Evolutionary conservation across 768 basidiomycete genomes (phyloP), one percentile per base, ranked within the genome.

Genomic region (Sporobolomyces roseus): DNA sequence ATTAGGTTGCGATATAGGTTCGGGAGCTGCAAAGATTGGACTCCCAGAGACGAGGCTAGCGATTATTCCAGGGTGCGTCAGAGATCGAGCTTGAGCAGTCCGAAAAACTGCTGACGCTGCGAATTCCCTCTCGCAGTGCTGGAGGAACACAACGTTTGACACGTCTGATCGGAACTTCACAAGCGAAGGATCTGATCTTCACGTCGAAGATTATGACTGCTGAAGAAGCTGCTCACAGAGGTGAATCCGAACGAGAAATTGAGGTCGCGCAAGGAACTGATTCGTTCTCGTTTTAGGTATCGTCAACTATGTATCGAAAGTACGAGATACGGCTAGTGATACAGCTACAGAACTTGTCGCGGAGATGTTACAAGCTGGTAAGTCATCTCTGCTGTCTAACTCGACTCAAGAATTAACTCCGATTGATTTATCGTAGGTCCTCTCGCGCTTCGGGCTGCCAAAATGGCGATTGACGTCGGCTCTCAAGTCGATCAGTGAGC

Each of bases 121-220:
- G 38, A 10, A 6, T 41, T 55, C 54, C 5, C 21, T 21, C 16
- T 14, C 21, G 30, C 68, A 74, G 73, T 53, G 91, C 90, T 27
- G 91, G 91, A 5, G 91, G 91, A 8, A 93, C 91, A 1, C 91
- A 93, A 74, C 84, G 91, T 33, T 84, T 86, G 6, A 84, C 90
- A 5, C 85, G 91, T 33, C 79, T 93, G 21, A 78, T 93, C 41
- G 91, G 91, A 5, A 78, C 87, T 35, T 83, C 90, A 36, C 88
- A 85, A 77, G 88, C 91, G 9, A 93, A 93, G 77, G 87, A 89
- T 72, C 80, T 93, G 29, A 90, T 93, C 54, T 93, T 89, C 78
- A 91, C 89, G 23, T 89, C 86, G 27, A 84, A 87, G 9, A 80
- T 83, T 75, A 76, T 93, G 72, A 84, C 80, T 17, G 89, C 89